Percentiles rank a stretch among this genome's conserved stretches.
phyloP scores from a whole-genome alignment of 2,329 filamentous ascomycete genomes.

The Talaromyces marneffei region DNA sequence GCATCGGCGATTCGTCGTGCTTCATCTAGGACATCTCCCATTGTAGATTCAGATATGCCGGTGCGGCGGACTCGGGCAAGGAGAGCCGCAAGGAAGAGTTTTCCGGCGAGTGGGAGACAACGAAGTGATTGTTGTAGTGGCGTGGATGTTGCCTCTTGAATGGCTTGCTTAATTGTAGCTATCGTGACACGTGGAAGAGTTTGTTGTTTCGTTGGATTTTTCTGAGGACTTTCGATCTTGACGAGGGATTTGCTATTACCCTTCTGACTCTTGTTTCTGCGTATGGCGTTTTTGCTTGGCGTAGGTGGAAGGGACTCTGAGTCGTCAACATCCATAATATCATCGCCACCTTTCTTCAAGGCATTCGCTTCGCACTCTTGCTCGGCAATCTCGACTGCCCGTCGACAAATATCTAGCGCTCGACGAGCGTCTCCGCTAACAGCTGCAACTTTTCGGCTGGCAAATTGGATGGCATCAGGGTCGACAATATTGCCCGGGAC shows the following conservation, averaged over 20 bases:
- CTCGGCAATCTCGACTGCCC: slow-evolving; percentile 92
- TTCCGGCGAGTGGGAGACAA: slow-evolving; percentile 71
- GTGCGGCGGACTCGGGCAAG: slow-evolving; percentile 72
- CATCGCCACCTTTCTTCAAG: slow-evolving; percentile 13
- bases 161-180: slow-evolving; percentile 85
- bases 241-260: slow-evolving; percentile 8
- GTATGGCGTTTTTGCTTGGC: slow-evolving; percentile 39
- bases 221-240: slow-evolving; percentile 15
- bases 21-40: slow-evolving; percentile 87
- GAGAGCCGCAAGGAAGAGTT: slow-evolving; percentile 79
- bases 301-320: slow-evolving; percentile 37
- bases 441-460: slow-evolving; percentile 90
- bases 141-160: slow-evolving; percentile 89
- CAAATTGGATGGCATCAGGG: slow-evolving; percentile 89
- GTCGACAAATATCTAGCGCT: slow-evolving; percentile 88
- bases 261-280: slow-evolving; percentile 21
- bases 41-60: slow-evolving; percentile 77
- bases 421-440: slow-evolving; percentile 91
- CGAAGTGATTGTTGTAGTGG: slow-evolving; percentile 86
- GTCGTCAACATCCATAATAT: slow-evolving; percentile 24
- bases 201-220: neutral
- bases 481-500: slow-evolving; percentile 88
- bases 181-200: slow-evolving; percentile 67
- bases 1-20: slow-evolving; percentile 59
- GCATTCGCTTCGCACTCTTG: slow-evolving; percentile 51